Conservation (phyloP, 495 filamentous ascomycete species). For the Endocarpon pusillum region DNA sequence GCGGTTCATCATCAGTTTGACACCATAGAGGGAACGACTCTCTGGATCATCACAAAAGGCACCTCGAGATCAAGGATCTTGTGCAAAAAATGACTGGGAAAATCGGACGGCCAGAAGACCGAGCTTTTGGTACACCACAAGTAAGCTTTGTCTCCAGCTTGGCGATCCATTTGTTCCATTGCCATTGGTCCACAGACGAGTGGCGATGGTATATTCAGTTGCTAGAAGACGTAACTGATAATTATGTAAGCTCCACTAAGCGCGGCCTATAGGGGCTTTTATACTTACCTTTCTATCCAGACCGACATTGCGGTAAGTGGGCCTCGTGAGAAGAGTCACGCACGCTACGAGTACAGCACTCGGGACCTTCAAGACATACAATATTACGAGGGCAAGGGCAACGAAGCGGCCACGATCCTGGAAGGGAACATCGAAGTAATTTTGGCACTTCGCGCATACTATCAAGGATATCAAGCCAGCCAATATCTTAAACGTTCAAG, state of each 20-base stretch:
- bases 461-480: conserved; percentile 20
- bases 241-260: conserved; percentile 9
- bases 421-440: conserved; percentile 23
- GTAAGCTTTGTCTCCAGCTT: conserved; percentile 18
- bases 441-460: conserved; percentile 17
- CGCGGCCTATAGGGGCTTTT: neutral
- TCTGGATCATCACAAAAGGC: conserved; percentile 18
- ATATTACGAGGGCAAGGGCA: conserved; percentile 17
- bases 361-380: conserved; percentile 20
- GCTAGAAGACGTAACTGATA: conserved; percentile 21
- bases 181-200: conserved; percentile 24
- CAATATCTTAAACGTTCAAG: conserved; percentile 18
- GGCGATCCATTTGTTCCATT: conserved; percentile 18
- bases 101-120: conserved; percentile 13
- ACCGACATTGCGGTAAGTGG: no score
- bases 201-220: conserved; percentile 26
- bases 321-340: no score
- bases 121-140: conserved; percentile 13
- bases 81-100: conserved; percentile 17
- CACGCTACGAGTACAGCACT: no score
- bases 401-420: conserved; percentile 18
- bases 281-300: no score
- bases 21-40: conserved; percentile 15
- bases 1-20: conserved; percentile 29
- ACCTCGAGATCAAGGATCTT: conserved; percentile 16